These are phyloP conservation scores for Thelonectria discophora DNA, from an alignment of 2,329 filamentous ascomycete species.

Conservation along the genomic window DNA sequence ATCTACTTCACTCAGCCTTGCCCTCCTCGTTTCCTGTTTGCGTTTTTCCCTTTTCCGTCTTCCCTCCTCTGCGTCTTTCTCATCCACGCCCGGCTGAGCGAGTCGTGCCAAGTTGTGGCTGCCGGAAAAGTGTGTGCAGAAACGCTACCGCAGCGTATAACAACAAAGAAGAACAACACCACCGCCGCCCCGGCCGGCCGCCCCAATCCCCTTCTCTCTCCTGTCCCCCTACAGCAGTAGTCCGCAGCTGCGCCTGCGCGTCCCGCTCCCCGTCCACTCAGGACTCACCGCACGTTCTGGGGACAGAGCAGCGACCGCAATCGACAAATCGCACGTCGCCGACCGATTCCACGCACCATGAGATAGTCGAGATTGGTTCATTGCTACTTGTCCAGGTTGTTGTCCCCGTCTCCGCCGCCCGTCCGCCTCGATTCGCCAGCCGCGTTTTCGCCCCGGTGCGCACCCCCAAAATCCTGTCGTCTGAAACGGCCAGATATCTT, in stretches of 20 bases:
- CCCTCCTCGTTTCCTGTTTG: conserved; percentile 12
- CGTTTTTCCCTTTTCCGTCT: conserved; percentile 17
- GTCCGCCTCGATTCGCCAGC: conserved; percentile 33
- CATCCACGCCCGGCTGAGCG: conserved; percentile 15
- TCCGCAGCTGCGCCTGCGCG: conserved; percentile 29
- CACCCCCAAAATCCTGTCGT: conserved; percentile 33
- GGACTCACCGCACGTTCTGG: conserved; percentile 36
- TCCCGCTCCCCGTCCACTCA: conserved; percentile 37
- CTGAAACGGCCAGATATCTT: conserved; percentile 44
- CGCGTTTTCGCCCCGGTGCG: conserved; percentile 36
- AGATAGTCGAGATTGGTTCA: conserved; percentile 50
- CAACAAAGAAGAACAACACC: conserved; percentile 35
- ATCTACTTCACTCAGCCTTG: conserved; percentile 28
- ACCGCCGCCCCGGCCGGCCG: conserved; percentile 32
- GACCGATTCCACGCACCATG: conserved; percentile 52
- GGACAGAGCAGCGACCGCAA: conserved; percentile 40
- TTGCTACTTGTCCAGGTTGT: conserved; percentile 46
- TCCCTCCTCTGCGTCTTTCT: conserved; percentile 17
- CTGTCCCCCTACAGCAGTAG: conserved; percentile 39
- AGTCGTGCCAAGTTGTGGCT: conserved; percentile 28
- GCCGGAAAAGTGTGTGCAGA: conserved; percentile 37
- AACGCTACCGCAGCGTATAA: conserved; percentile 39
- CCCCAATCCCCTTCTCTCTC: conserved; percentile 35
- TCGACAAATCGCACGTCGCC: conserved; percentile 47
- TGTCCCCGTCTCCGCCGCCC: conserved; percentile 26